Evolutionary conservation across 257 asterid species (phyloP).

Genomic region (Agastache rugosa): DNA sequence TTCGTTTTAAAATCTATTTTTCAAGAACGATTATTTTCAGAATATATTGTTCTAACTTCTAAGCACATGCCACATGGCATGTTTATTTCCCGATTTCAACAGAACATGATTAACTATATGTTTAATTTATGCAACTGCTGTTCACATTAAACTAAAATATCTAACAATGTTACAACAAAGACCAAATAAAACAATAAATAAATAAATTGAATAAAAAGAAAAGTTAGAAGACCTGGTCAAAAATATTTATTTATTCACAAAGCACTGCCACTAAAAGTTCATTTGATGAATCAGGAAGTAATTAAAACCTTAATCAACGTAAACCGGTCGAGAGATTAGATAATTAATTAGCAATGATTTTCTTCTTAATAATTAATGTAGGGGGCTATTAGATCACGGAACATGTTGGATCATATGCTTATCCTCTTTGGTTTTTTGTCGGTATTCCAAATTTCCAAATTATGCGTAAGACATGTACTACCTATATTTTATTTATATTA

Average conservation of each 20-base stretch:
- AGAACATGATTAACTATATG: not conserved
- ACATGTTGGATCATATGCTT: slow-evolving; percentile 37
- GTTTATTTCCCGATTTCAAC: slow-evolving; percentile 8
- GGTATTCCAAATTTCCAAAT: not conserved
- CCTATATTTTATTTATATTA: too few relatives aligned
- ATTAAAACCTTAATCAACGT: slow-evolving; percentile 33
- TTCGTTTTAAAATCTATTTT: not conserved
- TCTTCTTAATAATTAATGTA: not conserved
- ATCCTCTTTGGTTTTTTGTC: slow-evolving; percentile 33
- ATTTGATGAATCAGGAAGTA: slow-evolving; percentile 21
- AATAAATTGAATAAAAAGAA: not conserved
- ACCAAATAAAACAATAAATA: not conserved
- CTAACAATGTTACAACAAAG: not conserved
- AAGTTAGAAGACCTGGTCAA: slow-evolving; percentile 21
- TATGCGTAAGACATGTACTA: not conserved
- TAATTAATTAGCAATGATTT: slow-evolving; percentile 10
- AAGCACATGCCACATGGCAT: not conserved
- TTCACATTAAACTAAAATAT: not conserved
- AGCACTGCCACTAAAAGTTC: slow-evolving; percentile 1
- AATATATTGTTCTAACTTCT: not conserved
- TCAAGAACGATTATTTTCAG: not conserved
- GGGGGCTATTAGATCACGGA: slow-evolving; percentile 20
- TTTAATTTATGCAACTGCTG: not conserved
- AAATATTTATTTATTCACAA: not conserved
- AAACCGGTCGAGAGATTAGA: slow-evolving; percentile 8